These are phyloP conservation scores for Mycena sp. DNA, from an alignment of 1,284 basidiomycete genomes.

Conservation along the genomic window DNA sequence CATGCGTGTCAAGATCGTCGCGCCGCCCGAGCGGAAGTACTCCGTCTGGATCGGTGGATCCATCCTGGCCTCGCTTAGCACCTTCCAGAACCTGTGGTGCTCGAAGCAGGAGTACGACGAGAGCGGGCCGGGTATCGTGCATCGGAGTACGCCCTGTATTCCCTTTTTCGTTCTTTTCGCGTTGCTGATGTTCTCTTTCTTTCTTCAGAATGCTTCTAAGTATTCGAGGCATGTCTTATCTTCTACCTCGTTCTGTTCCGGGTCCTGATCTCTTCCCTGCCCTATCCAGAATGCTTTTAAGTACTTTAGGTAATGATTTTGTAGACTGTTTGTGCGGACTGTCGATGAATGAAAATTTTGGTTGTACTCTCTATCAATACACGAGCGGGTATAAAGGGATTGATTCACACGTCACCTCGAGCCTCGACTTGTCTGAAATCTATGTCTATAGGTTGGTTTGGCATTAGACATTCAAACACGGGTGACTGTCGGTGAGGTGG, in stretches of 20 bases:
- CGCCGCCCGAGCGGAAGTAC: slow-evolving; percentile 93
- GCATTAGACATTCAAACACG: too few relatives aligned
- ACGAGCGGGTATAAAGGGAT: too few relatives aligned
- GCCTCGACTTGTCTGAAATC: too few relatives aligned
- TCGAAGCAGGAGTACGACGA: slow-evolving; percentile 95
- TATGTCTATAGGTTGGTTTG: too few relatives aligned
- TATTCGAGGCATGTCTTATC: slow-evolving; percentile 43
- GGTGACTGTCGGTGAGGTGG: too few relatives aligned
- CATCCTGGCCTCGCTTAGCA: slow-evolving; percentile 94
- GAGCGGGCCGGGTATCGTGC: slow-evolving; percentile 85
- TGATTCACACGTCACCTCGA: too few relatives aligned
- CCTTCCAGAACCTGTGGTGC: slow-evolving; percentile 96
- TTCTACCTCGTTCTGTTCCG: background rate
- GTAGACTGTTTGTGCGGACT: too few relatives aligned
- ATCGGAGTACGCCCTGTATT: slow-evolving; percentile 70
- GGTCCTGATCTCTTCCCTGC: too few relatives aligned
- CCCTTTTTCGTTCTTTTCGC: slow-evolving; percentile 26
- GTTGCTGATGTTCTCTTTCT: background rate
- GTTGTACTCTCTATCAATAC: too few relatives aligned
- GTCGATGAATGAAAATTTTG: too few relatives aligned
- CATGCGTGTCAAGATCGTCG: slow-evolving; percentile 97
- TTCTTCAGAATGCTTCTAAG: slow-evolving; percentile 15
- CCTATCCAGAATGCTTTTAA: too few relatives aligned
- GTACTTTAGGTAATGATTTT: too few relatives aligned
- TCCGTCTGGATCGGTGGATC: slow-evolving; percentile 99